These are phyloP conservation scores for Verruconis gallopava DNA, from an alignment of 2,329 filamentous ascomycete species.

Conservation along the genomic window DNA sequence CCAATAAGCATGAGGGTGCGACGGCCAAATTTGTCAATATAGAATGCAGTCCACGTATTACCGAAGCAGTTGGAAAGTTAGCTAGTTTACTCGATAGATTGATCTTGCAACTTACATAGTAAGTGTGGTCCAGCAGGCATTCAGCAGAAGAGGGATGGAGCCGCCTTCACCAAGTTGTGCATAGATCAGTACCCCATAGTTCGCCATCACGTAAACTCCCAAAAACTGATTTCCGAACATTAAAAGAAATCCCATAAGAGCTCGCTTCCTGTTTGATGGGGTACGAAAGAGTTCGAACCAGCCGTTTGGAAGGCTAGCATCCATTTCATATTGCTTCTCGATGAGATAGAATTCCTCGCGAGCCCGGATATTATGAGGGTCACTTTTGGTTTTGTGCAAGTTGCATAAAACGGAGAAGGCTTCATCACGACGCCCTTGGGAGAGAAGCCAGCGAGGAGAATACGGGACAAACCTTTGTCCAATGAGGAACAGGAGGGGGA, in stretches of 20 bases:
- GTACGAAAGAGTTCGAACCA: constrained; percentile 31
- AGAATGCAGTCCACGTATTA: constrained; percentile 17
- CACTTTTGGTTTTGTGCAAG: constrained; percentile 31
- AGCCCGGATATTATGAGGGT: constrained; percentile 26
- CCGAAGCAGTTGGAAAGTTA: constrained; percentile 11
- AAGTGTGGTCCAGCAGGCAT: constrained; percentile 15
- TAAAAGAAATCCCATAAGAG: constrained; percentile 27
- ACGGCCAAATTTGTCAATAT: constrained; percentile 14
- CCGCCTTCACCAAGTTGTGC: constrained; percentile 14
- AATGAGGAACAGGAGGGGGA: constrained; percentile 27
- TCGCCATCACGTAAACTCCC: constrained; percentile 14
- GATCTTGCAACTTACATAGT: too few relatives aligned
- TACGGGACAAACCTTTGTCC: constrained; percentile 31
- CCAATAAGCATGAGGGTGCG: constrained; percentile 15
- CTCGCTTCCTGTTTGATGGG: constrained; percentile 26
- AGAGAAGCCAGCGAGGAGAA: constrained; percentile 39
- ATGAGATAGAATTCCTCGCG: constrained; percentile 32
- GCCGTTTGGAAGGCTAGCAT: constrained; percentile 18
- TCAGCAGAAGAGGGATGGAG: constrained; percentile 15
- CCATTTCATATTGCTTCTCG: constrained; percentile 30
- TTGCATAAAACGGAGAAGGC: constrained; percentile 31
- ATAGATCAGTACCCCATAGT: constrained; percentile 16
- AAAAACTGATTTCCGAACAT: constrained; percentile 29
- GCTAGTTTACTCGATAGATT: neutral
- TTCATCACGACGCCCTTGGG: constrained; percentile 32